Evolutionary conservation across 257 asterid species (phyloP), one percentile per base, ranked within the genome.

Genomic region (Salvia miltiorrhiza): DNA sequence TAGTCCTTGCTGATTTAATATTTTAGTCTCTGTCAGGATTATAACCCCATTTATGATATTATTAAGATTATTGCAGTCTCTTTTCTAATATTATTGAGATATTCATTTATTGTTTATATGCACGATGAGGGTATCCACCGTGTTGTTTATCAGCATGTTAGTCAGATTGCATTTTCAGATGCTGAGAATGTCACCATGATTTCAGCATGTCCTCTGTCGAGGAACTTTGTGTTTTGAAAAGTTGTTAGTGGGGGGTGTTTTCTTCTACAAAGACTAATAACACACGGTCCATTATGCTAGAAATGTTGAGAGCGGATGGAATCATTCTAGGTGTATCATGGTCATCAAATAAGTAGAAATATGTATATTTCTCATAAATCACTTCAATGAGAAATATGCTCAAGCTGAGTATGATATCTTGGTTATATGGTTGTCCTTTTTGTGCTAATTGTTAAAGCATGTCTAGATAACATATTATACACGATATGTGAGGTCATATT

Each of bases 331-430:
- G n/a, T n/a, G n/a, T n/a, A n/a, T n/a, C n/a, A n/a, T n/a, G n/a
- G n/a, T n/a, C n/a, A n/a, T n/a, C n/a, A n/a, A n/a, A n/a, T n/a
- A n/a, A n/a, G n/a, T n/a, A n/a, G n/a, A n/a, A n/a, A n/a, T 33
- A 17, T 56, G 23, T 45, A 32, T 30, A 28, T 44, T 28, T 44
- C 11, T 20, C 32, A 73, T 19, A 23, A 43, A 20, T 32, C 4
- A 73, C 63, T 68, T 62, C 7, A n/a, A 7, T n/a, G 32, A 40
- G 53, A 75, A 52, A 43, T 14, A 28, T 45, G 60, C 24, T 49
- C 26, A 9, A 58, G 24, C 30, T 48, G 49, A 23, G n/a, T n/a
- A n/a, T n/a, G n/a, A n/a, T n/a, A n/a, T n/a, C n/a, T n/a, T n/a
- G n/a, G n/a, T n/a, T n/a, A n/a, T n/a, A n/a, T n/a, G n/a, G n/a